These are phyloP conservation scores for Typha latifolia DNA, from an alignment of 176 grass and related monocot species.

Conservation along the genomic window DNA sequence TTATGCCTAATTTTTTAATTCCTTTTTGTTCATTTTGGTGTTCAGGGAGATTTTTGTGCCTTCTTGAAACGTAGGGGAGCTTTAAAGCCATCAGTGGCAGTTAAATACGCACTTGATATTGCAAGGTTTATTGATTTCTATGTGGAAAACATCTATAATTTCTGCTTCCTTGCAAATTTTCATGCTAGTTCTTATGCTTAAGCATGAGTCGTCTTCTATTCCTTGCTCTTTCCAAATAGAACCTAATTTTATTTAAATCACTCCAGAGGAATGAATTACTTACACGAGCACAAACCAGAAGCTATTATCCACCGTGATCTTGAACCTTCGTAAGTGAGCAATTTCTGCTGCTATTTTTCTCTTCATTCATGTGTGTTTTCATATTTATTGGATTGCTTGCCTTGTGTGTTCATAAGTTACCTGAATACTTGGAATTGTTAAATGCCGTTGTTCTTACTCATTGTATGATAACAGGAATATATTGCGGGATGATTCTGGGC, in stretches of 20 bases:
- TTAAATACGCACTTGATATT: slow-evolving; percentile 94
- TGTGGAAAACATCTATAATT: not conserved
- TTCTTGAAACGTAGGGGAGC: slow-evolving; percentile 52
- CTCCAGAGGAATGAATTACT: slow-evolving; percentile 88
- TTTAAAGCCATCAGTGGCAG: slow-evolving; percentile 49
- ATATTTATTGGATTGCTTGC: too few relatives aligned
- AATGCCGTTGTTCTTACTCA: slow-evolving; percentile 4
- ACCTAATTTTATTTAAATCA: slow-evolving; percentile 28
- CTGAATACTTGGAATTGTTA: not conserved
- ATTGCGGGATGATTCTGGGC: slow-evolving; percentile 83
- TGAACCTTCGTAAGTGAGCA: slow-evolving; percentile 81
- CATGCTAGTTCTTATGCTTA: not conserved
- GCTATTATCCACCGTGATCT: slow-evolving; percentile 95
- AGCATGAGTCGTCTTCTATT: not conserved
- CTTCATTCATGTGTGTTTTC: too few relatives aligned
- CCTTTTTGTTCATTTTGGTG: slow-evolving; percentile 2
- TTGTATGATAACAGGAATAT: slow-evolving; percentile 82
- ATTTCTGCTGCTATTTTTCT: slow-evolving; percentile 3
- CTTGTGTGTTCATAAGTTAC: not conserved
- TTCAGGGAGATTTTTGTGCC: slow-evolving; percentile 73
- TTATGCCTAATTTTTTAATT: slow-evolving; percentile 7
- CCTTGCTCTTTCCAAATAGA: not conserved
- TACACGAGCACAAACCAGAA: slow-evolving; percentile 85
- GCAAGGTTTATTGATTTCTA: slow-evolving; percentile 44
- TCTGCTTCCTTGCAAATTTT: not conserved